phyloP scores from a whole-genome alignment of 2,329 filamentous ascomycete species.

The Ascochyta lentis region DNA sequence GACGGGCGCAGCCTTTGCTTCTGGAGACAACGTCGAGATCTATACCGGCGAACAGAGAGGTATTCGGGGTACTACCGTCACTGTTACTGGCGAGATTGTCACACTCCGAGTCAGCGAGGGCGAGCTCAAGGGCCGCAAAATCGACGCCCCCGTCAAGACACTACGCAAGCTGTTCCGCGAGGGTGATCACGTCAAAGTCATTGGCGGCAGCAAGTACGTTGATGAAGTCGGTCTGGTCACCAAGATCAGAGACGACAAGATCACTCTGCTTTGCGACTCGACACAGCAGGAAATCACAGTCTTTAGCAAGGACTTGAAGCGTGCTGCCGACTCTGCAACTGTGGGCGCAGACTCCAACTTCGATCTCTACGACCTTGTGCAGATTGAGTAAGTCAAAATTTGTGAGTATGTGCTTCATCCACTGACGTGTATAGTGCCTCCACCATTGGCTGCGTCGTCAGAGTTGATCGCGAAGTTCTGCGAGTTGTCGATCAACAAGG shows the following conservation, averaged over 20 bases:
- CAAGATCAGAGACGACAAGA: slow-evolving; percentile 87
- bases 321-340: slow-evolving; percentile 90
- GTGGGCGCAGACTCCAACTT: slow-evolving; percentile 86
- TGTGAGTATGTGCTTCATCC: neutral
- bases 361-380: slow-evolving; percentile 90
- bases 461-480: slow-evolving; percentile 92
- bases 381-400: slow-evolving; percentile 72
- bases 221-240: slow-evolving; percentile 98
- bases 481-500: slow-evolving; percentile 91
- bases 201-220: slow-evolving; percentile 90
- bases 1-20: slow-evolving; percentile 81
- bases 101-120: slow-evolving; percentile 86
- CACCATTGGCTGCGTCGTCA: slow-evolving; percentile 91
- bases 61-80: slow-evolving; percentile 82
- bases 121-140: slow-evolving; percentile 78
- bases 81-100: slow-evolving; percentile 90
- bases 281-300: slow-evolving; percentile 94
- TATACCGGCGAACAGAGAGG: slow-evolving; percentile 95
- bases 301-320: slow-evolving; percentile 94
- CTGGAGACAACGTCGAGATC: slow-evolving; percentile 95
- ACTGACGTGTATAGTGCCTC: slow-evolving; percentile 62
- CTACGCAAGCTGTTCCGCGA: slow-evolving; percentile 90
- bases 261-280: slow-evolving; percentile 92
- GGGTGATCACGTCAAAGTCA: slow-evolving; percentile 98
- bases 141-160: slow-evolving; percentile 91